Base-by-base conservation (phyloP, 345 rosid genomes). In the Eucalyptus sp. region DNA sequence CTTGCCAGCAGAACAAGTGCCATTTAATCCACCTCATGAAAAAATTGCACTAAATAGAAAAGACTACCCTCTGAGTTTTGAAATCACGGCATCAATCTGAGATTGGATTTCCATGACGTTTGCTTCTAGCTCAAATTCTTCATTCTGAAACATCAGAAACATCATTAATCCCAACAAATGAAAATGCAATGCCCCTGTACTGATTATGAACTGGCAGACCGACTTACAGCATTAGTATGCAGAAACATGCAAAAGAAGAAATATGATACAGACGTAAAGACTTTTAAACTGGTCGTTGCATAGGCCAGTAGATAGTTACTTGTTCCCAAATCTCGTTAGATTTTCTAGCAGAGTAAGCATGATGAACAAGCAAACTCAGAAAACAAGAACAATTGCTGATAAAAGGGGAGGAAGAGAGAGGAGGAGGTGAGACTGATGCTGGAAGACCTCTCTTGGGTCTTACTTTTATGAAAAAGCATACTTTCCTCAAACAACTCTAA, bases 81-180 rank as follows among this genome's bases (percentile, higher is more conserved):
- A 89, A 86, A 93, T 93, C 89, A 93, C 94, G 46, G 88, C 92
- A 90, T 94, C 95, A 91, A 97, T 87, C 91, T 93, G 94, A 86
- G 85, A 87, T 86, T 93, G 92, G 68, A 97, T 94, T 91, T 94
- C 95, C 90, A 87, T 94, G 33, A 97, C 87, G 80, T 92, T 95
- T 88, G 91, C 97, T 93, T 95, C 96, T 60, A 94, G 93, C 95
- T 97, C 97, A 86, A 92, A 94, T 91, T 95, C 97, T 93, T 97
- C 99, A 90, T 94, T 96, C 99, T 98, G 93, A 79, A 91, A 88
- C 84, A 89, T 56, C 20, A 89, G 88, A 87, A 31, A 54, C 66
- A 88, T n/a, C 88, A 60, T 89, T 49, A 27, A 86, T 83, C 52
- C n/a, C 84, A 76, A 76, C 84, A 76, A 41, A 41, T 41, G 15